A percentile compares a stretch with the other conserved stretches of the same genome.
Evolutionary conservation across 2,329 filamentous ascomycete species (phyloP).

Genomic region (Neopestalotiopsis clavispora): DNA sequence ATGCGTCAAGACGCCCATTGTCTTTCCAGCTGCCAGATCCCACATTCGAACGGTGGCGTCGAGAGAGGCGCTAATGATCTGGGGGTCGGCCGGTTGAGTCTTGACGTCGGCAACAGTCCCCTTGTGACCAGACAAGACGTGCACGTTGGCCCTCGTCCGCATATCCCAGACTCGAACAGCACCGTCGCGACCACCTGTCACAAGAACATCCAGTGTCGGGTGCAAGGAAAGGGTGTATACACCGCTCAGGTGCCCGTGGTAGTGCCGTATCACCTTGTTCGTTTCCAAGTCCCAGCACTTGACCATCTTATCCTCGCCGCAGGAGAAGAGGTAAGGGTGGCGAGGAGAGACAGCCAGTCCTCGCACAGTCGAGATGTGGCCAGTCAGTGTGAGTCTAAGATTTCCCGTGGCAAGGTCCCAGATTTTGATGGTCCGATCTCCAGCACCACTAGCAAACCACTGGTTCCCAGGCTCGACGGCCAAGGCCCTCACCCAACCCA

Average conservation of each 20-base stretch:
- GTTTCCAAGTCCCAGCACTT: constrained; percentile 99
- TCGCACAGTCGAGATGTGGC: constrained; percentile 91
- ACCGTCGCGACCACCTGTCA: constrained; percentile 92
- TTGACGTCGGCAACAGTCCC: constrained; percentile 87
- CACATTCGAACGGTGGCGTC: constrained; percentile 91
- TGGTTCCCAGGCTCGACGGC: constrained; percentile 95
- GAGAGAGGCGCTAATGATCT: constrained; percentile 91
- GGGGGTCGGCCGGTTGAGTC: constrained; percentile 95
- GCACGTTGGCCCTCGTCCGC: constrained; percentile 93
- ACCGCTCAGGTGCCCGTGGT: constrained; percentile 94
- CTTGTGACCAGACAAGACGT: constrained; percentile 90
- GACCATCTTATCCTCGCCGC: constrained; percentile 99
- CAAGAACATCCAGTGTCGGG: constrained; percentile 90
- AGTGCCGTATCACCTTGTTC: constrained; percentile 98
- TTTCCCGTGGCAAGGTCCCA: constrained; percentile 93
- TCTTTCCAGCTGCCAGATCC: constrained; percentile 95
- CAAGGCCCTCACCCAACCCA: constrained; percentile 90
- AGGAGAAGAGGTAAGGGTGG: constrained; percentile 97
- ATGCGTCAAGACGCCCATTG: constrained; percentile 93
- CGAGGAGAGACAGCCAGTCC: constrained; percentile 90
- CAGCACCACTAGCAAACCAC: constrained; percentile 96
- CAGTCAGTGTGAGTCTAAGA: constrained; percentile 85
- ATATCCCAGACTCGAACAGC: constrained; percentile 98
- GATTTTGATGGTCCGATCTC: constrained; percentile 97
- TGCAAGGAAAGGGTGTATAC: constrained; percentile 95